Percentiles rank a stretch among this genome's conserved stretches.
phyloP scores from a whole-genome alignment of 2,329 filamentous ascomycete species.

The Calonectria multiphialidica region DNA sequence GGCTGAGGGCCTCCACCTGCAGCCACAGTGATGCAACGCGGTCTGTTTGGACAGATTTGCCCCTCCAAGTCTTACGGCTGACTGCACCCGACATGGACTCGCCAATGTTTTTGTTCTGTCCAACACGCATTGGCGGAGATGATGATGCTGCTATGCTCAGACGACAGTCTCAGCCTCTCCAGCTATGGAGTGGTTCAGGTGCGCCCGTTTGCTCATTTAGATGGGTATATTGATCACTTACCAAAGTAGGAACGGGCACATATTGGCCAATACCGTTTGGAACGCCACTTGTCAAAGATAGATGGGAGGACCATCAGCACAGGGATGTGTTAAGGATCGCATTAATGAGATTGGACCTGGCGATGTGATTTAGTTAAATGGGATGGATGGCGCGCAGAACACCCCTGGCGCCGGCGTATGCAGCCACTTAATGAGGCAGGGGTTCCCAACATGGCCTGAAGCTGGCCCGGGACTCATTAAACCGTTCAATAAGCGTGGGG shows the following conservation, averaged over 20 bases:
- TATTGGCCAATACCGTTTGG: constrained; percentile 27
- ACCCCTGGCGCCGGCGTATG: constrained; percentile 45
- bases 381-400: constrained; percentile 44
- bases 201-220: constrained; percentile 1
- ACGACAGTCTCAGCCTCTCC: constrained; percentile 9
- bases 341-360: constrained; percentile 43
- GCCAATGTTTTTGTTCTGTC: neutral
- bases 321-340: constrained; percentile 35
- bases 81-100: neutral
- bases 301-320: constrained; percentile 28
- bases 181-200: constrained; percentile 1
- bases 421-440: constrained; percentile 48
- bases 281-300: constrained; percentile 31
- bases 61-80: neutral
- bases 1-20: constrained; percentile 10
- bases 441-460: constrained; percentile 39
- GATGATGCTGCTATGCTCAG: constrained; percentile 7
- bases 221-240: constrained; percentile 1
- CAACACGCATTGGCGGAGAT: neutral
- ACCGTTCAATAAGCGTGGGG: constrained; percentile 18
- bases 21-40: neutral
- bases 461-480: constrained; percentile 40
- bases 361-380: constrained; percentile 40
- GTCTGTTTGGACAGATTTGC: neutral
- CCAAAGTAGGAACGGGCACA: neutral